Conservation (phyloP, 768 basidiomycete species). For the Phanerochaete carnosa region DNA sequence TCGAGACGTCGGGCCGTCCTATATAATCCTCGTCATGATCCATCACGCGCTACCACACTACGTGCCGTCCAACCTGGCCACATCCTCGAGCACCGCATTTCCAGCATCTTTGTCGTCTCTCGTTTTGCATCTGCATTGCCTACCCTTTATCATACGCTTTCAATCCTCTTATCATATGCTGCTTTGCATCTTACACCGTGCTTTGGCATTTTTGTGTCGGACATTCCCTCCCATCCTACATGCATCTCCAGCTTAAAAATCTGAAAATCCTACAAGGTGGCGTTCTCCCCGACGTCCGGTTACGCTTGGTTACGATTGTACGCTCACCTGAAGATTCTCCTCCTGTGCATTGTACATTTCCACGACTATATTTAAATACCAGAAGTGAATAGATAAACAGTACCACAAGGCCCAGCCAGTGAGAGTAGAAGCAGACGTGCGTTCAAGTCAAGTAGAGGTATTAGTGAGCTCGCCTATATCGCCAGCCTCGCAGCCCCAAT, state of each 20-base stretch:
- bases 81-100: neutral
- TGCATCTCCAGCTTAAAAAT: neutral
- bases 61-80: neutral
- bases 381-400: constrained; percentile 2
- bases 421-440: neutral
- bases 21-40: neutral
- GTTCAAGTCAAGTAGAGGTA: neutral
- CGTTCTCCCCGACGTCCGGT: neutral
- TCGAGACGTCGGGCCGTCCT: neutral
- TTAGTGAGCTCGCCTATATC: neutral
- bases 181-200: constrained; percentile 1
- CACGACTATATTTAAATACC: constrained; percentile 3
- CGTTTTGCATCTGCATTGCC: constrained; percentile 2
- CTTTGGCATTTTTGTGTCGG: neutral
- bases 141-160: neutral
- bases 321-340: neutral
- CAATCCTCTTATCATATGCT: neutral
- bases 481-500: neutral
- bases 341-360: constrained; percentile 2
- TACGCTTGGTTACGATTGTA: neutral
- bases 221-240: constrained; percentile 1
- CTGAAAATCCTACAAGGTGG: neutral
- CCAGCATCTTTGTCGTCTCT: neutral
- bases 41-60: neutral
- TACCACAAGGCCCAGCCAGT: neutral